A percentile compares a stretch with the other conserved stretches of the same genome.
Conservation (phyloP, 768 basidiomycete species). For the Mycena venus region DNA sequence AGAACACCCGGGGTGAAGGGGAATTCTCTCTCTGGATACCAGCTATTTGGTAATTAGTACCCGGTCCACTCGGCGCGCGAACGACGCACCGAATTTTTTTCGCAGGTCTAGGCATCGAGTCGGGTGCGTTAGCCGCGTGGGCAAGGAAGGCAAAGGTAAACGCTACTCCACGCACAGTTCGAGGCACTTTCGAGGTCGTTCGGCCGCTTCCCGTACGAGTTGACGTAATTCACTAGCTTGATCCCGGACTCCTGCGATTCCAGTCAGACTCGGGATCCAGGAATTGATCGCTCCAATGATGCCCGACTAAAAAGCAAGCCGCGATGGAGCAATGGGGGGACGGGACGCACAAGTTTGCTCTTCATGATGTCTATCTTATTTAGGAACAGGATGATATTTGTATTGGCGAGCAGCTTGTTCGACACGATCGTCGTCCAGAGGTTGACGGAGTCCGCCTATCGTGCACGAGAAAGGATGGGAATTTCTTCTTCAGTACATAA, state of each 20-base stretch:
- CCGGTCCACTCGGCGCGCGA: not conserved
- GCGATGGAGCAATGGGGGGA: not conserved
- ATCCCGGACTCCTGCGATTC: constrained; percentile 61
- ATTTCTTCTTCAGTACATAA: not conserved
- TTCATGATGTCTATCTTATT: constrained; percentile 87
- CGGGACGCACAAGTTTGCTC: constrained; percentile 60
- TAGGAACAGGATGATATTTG: constrained; percentile 84
- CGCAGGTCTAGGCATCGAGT: constrained; percentile 50
- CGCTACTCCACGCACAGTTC: constrained; percentile 62
- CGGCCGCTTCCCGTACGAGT: constrained; percentile 75
- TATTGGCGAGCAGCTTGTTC: constrained; percentile 77
- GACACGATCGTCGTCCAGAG: constrained; percentile 82
- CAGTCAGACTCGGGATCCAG: constrained; percentile 1
- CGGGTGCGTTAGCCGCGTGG: not conserved
- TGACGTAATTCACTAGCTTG: constrained; percentile 74
- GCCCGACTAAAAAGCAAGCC: not conserved
- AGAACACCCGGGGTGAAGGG: constrained; percentile 62
- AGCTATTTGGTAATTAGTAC: constrained; percentile 39
- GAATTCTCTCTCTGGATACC: constrained; percentile 61
- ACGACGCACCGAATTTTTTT: constrained; percentile 59
- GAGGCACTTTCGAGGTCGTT: constrained; percentile 80
- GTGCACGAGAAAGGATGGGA: too few relatives aligned
- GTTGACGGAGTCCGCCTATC: constrained; percentile 80
- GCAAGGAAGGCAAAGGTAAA: constrained; percentile 20
- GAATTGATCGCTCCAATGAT: not conserved